These are phyloP conservation scores for Salinomyces thailandicus DNA, from an alignment of 2,329 filamentous ascomycete species.

Conservation along the genomic window DNA sequence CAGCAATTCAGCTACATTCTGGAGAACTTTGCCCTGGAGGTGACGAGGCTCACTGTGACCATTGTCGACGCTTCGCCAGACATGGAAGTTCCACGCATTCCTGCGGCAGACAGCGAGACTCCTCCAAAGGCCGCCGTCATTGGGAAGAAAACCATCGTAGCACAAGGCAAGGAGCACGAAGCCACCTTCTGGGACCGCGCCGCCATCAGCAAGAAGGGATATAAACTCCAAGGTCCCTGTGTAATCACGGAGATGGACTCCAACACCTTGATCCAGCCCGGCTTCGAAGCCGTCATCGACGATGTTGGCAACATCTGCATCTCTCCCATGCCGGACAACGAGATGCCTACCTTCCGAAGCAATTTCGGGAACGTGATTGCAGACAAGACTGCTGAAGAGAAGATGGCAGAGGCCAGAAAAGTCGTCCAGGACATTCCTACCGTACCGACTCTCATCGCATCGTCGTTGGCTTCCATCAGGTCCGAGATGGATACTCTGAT, in stretches of 20 bases:
- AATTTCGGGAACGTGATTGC: slow-evolving; percentile 14
- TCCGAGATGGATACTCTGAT: slow-evolving; percentile 20
- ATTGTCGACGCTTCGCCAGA: slow-evolving; percentile 17
- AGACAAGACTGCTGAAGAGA: slow-evolving; percentile 14
- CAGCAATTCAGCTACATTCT: slow-evolving; percentile 20
- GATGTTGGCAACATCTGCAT: slow-evolving; percentile 20
- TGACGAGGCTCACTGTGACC: slow-evolving; percentile 16
- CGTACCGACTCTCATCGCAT: slow-evolving; percentile 16
- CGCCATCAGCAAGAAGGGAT: slow-evolving; percentile 14
- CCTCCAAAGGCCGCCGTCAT: slow-evolving; percentile 15
- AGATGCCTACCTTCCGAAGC: slow-evolving; percentile 16
- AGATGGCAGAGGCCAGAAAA: slow-evolving; percentile 14
- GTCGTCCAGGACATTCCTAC: slow-evolving; percentile 17
- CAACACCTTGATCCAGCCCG: slow-evolving; percentile 18
- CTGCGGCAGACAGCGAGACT: slow-evolving; percentile 10
- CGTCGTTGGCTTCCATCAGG: slow-evolving; percentile 17
- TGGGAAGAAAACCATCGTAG: slow-evolving; percentile 16
- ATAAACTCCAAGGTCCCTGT: slow-evolving; percentile 16
- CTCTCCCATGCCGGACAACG: slow-evolving; percentile 16
- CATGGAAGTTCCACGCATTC: slow-evolving; percentile 15
- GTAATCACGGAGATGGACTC: slow-evolving; percentile 19
- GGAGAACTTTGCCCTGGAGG: slow-evolving; percentile 18
- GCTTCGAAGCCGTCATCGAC: slow-evolving; percentile 15
- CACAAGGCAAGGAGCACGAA: slow-evolving; percentile 15
- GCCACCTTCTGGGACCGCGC: slow-evolving; percentile 16